These are phyloP conservation scores for Paraglomus occultum DNA, from an alignment of 192 early-diverging fungal genomes.

Conservation along the genomic window DNA sequence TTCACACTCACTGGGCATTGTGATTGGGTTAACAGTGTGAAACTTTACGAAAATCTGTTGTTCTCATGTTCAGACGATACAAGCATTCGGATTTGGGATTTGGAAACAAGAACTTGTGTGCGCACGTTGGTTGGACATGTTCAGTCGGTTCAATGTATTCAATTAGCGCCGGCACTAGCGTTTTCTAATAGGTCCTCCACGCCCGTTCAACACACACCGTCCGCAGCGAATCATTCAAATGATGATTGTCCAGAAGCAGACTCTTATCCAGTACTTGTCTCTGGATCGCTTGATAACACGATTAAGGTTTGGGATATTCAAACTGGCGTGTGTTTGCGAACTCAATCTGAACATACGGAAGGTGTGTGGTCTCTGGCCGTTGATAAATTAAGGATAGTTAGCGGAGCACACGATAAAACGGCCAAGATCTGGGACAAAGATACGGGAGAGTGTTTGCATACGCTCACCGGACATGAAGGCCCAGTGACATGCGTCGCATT, in stretches of 20 bases:
- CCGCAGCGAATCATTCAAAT: background rate
- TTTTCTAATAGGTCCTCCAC: conserved; percentile 33
- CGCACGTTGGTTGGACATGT: conserved; percentile 70
- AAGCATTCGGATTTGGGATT: conserved; percentile 82
- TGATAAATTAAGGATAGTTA: conserved; percentile 71
- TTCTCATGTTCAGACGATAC: conserved; percentile 91
- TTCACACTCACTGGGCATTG: conserved; percentile 78
- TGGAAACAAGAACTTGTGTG: conserved; percentile 66
- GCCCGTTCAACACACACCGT: conserved; percentile 18
- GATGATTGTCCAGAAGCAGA: background rate
- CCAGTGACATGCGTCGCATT: conserved; percentile 80
- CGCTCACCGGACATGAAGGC: conserved; percentile 60
- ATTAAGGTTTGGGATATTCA: conserved; percentile 92
- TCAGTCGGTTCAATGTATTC: conserved; percentile 68
- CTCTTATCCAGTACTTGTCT: conserved; percentile 61
- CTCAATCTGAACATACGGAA: conserved; percentile 78
- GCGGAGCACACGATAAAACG: conserved; percentile 64
- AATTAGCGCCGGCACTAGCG: conserved; percentile 35
- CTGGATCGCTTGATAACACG: conserved; percentile 80
- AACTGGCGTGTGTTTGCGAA: conserved; percentile 71
- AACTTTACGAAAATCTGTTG: conserved; percentile 62
- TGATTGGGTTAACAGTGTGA: conserved; percentile 92
- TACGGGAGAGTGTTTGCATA: conserved; percentile 64
- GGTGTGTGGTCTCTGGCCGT: conserved; percentile 81
- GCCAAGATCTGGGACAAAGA: conserved; percentile 79